These are phyloP conservation scores for Copromyces sp. DNA, from an alignment of 495 filamentous ascomycete genomes.

Conservation along the genomic window DNA sequence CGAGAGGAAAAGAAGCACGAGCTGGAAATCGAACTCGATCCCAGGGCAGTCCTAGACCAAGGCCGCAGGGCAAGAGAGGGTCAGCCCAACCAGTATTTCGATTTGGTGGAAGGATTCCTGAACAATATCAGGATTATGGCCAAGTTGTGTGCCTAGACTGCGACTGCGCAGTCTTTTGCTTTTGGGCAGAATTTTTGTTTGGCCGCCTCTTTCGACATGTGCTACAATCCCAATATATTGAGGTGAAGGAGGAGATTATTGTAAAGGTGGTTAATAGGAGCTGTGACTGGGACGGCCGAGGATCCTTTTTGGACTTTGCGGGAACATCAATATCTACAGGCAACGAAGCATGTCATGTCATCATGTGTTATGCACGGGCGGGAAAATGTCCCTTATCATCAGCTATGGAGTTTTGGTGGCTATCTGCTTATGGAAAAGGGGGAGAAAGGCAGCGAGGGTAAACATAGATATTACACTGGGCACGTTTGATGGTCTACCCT, in stretches of 20 bases:
- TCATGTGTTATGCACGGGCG: not conserved
- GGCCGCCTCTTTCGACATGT: not conserved
- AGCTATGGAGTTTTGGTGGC: not conserved
- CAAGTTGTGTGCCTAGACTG: not conserved
- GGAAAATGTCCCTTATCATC: not conserved
- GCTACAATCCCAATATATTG: not conserved
- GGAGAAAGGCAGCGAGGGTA: too few species aligned
- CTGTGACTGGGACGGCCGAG: not conserved
- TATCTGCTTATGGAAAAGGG: not conserved
- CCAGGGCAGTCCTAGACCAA: constrained; percentile 56
- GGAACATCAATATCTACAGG: not conserved
- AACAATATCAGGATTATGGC: constrained; percentile 70
- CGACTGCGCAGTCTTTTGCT: too few species aligned
- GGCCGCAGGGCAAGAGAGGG: constrained; percentile 47
- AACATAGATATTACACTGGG: too few species aligned
- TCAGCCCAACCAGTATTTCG: constrained; percentile 58
- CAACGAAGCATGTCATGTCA: not conserved
- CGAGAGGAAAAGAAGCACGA: constrained; percentile 68
- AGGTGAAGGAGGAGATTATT: not conserved
- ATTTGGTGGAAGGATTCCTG: constrained; percentile 69
- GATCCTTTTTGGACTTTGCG: not conserved
- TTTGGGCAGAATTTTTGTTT: too few species aligned
- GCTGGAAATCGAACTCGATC: constrained; percentile 74
- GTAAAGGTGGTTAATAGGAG: not conserved
- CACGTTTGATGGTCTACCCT: too few species aligned